A percentile compares a stretch with the other conserved stretches of the same genome.
phyloP scores from a whole-genome alignment of 2,329 filamentous ascomycete genomes.

The Calcarisporium arbuscula region DNA sequence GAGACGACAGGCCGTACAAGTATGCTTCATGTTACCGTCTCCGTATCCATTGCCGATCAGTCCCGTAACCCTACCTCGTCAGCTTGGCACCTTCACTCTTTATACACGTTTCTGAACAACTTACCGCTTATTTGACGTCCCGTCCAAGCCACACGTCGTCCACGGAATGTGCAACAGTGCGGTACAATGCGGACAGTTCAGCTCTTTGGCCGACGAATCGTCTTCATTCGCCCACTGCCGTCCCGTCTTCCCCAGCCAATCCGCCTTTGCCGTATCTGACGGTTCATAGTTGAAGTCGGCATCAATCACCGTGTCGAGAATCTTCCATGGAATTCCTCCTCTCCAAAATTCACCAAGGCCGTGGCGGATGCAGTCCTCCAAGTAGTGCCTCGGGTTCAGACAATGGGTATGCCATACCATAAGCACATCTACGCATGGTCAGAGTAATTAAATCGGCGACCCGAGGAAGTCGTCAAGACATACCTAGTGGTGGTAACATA shows the following conservation, averaged over 20 bases:
- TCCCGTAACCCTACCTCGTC: no score
- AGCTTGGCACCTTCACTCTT: no score
- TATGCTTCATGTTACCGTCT: constrained; percentile 44
- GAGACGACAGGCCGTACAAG: constrained; percentile 45
- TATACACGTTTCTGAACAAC: no score
- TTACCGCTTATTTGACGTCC: constrained; percentile 15
- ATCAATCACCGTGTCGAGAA: constrained; percentile 53
- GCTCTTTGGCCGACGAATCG: constrained; percentile 38
- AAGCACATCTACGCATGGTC: constrained; percentile 52
- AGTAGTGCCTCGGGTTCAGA: constrained; percentile 68
- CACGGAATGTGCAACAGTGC: constrained; percentile 43
- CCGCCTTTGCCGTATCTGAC: constrained; percentile 31
- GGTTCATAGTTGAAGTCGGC: constrained; percentile 50
- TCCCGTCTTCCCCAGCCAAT: constrained; percentile 43
- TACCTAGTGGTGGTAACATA: constrained; percentile 54
- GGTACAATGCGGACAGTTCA: constrained; percentile 52
- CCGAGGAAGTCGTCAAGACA: not conserved
- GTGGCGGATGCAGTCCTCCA: constrained; percentile 64
- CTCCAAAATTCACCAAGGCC: constrained; percentile 52
- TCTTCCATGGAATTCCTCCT: constrained; percentile 59
- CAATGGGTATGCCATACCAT: constrained; percentile 78
- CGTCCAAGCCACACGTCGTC: constrained; percentile 45
- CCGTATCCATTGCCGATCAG: no score
- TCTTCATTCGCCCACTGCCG: constrained; percentile 54
- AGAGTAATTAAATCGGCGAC: no score